Evolutionary conservation across 345 rosid genomes (phyloP).

Genomic region (Sonneratia caseolaris): DNA sequence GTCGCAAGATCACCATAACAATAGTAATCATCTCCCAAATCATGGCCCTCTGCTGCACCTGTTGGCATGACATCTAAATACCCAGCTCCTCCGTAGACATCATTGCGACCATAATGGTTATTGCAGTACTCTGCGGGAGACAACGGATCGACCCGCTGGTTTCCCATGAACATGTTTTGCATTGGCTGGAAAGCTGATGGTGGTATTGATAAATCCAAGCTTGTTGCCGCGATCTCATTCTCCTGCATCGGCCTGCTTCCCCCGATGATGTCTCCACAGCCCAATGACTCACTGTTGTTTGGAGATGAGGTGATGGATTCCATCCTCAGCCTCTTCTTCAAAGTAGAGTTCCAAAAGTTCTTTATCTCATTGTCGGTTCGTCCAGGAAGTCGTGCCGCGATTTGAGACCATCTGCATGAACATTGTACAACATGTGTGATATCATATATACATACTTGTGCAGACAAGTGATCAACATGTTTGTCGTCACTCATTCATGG

Average conservation of each 20-base stretch:
- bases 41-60: constrained; percentile 18
- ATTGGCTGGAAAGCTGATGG: constrained; percentile 38
- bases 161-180: constrained; percentile 22
- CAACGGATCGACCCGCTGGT: constrained; percentile 34
- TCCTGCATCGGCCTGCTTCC: constrained; percentile 38
- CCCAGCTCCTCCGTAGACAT: constrained; percentile 23
- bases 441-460: background rate
- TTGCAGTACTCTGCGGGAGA: constrained; percentile 14
- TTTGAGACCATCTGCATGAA: constrained; percentile 75
- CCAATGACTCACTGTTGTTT: constrained; percentile 44
- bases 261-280: constrained; percentile 25
- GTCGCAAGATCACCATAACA: constrained; percentile 11
- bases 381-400: constrained; percentile 86
- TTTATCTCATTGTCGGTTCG: constrained; percentile 89
- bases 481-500: too few relatives aligned
- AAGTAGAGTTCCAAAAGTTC: constrained; percentile 87
- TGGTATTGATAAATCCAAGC: constrained; percentile 41
- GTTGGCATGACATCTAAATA: constrained; percentile 23
- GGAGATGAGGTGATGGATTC: constrained; percentile 37
- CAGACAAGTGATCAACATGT: background rate
- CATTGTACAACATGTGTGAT: background rate
- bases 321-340: constrained; percentile 61
- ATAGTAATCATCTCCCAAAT: constrained; percentile 21
- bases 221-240: constrained; percentile 29
- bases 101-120: constrained; percentile 17